A percentile compares a stretch with the other conserved stretches of the same genome.
Conservation (phyloP, 305 asterid genomes). For the Solanum aculeatissimum region DNA sequence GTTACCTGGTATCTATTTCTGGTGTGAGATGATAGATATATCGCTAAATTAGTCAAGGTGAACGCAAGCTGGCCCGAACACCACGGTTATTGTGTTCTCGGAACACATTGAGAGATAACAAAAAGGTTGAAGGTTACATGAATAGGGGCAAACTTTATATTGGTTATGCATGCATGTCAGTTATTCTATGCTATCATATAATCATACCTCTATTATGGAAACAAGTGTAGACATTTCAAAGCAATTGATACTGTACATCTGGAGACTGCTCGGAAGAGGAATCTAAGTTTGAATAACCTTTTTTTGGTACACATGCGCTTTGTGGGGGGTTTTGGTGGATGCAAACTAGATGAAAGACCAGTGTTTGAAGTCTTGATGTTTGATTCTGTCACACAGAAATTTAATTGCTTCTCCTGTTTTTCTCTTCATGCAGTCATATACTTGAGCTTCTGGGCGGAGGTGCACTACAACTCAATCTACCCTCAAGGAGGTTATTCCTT, state of each 20-base stretch:
- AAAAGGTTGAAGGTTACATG: neutral
- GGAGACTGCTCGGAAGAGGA: neutral
- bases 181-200: neutral
- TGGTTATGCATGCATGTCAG: neutral
- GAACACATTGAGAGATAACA: neutral
- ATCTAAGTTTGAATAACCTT: neutral
- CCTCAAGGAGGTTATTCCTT: constrained; percentile 63
- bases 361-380: neutral
- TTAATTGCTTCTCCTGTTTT: neutral
- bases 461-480: constrained; percentile 92
- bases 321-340: neutral
- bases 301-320: neutral
- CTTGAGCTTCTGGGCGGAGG: constrained; percentile 98
- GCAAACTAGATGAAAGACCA: neutral
- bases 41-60: no score
- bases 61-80: no score
- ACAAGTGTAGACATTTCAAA: neutral
- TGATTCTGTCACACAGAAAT: neutral
- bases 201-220: neutral
- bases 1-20: no score
- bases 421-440: constrained; percentile 45
- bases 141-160: neutral
- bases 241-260: neutral
- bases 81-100: no score
- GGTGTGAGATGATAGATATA: no score